Conservation (phyloP, 169 alveolate genomes). For the Plasmodium vivax region DNA sequence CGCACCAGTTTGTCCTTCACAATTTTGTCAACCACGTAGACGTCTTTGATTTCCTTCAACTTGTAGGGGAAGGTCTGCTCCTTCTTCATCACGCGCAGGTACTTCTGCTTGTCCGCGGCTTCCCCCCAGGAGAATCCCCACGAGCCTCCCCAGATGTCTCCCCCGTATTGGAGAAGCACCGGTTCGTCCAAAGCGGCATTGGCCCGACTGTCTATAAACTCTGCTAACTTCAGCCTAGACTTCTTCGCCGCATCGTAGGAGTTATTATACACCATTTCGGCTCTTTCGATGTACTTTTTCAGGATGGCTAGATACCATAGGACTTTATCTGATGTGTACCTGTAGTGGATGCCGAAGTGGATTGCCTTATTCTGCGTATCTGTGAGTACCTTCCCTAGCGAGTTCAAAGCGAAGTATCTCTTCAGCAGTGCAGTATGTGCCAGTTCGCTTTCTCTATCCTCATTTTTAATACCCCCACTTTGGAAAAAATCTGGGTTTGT, state of each 20-base stretch:
- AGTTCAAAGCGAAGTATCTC: not conserved
- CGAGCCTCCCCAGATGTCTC: not conserved
- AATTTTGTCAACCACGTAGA: slow-evolving; percentile 16
- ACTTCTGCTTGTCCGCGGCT: not conserved
- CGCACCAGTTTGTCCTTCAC: not conserved
- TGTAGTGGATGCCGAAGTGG: not conserved
- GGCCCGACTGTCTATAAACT: not conserved
- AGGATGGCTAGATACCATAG: slow-evolving; percentile 1
- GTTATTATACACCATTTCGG: slow-evolving; percentile 5
- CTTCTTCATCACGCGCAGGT: slow-evolving; percentile 10
- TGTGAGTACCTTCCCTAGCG: not conserved
- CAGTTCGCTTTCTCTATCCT: not conserved
- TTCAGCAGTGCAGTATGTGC: not conserved
- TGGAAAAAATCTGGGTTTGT: slow-evolving; percentile 2
- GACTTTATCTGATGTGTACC: slow-evolving; percentile 2
- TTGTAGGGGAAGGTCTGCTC: slow-evolving; percentile 18
- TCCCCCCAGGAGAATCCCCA: slow-evolving; percentile 13
- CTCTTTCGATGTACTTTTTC: not conserved
- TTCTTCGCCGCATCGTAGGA: not conserved
- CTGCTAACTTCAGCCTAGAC: not conserved
- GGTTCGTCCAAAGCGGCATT: not conserved
- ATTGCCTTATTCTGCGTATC: not conserved
- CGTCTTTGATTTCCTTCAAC: slow-evolving; percentile 29
- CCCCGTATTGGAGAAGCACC: slow-evolving; percentile 18
- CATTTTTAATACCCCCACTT: slow-evolving; percentile 9